Evolutionary conservation across 1,284 basidiomycete species (phyloP).

Genomic region (Heterobasidion annosum): DNA sequence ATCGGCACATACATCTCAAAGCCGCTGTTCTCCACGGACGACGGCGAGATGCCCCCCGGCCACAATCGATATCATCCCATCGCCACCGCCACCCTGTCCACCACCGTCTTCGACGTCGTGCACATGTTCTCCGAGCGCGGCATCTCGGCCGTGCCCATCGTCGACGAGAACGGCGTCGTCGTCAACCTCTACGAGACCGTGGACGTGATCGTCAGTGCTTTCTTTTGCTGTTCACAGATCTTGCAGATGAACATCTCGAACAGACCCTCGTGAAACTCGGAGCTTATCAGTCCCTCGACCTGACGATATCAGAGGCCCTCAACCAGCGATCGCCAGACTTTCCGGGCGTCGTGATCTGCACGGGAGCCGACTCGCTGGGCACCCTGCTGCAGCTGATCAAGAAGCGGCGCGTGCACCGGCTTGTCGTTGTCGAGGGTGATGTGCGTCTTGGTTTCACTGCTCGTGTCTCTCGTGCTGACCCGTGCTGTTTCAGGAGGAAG

Average conservation of each 20-base stretch:
- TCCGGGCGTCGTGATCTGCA: conserved; percentile 93
- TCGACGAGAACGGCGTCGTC: conserved; percentile 89
- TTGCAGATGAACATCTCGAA: conserved; percentile 1
- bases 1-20: conserved; percentile 88
- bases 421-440: conserved; percentile 88
- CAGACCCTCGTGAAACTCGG: conserved; percentile 93
- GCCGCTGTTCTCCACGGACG: conserved; percentile 28
- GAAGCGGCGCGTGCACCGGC: conserved; percentile 86
- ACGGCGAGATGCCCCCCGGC: conserved; percentile 27
- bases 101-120: conserved; percentile 95
- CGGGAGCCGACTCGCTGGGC: conserved; percentile 88
- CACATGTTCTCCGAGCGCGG: conserved; percentile 97
- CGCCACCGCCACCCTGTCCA: conserved; percentile 86
- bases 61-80: conserved; percentile 81
- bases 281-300: conserved; percentile 88
- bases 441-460: too few species aligned
- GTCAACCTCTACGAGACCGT: conserved; percentile 98
- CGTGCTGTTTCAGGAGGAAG: conserved; percentile 53
- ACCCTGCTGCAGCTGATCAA: conserved; percentile 90
- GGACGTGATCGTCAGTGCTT: conserved; percentile 84
- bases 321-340: conserved; percentile 90
- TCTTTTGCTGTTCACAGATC: conserved; percentile 4
- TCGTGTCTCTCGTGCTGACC: not conserved
- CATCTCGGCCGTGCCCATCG: conserved; percentile 95
- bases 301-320: conserved; percentile 92